Evolutionary conservation across 129 eudicot species (phyloP).

Genomic region (sunflower (Helianthus annuus)): HanXRQr2.0-SUNRISE NC_035438.2:47761117-47761616

Average conservation of each 20-base stretch:
- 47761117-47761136: constrained; percentile 89
- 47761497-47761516: too few species aligned
- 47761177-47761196: constrained; percentile 78
- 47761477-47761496: too few species aligned
- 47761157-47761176: constrained; percentile 52
- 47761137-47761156: constrained; percentile 80
- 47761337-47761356: constrained; percentile 25
- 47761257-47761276: constrained; percentile 47
- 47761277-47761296: constrained; percentile 56
- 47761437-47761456: too few species aligned
- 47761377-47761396: neutral
- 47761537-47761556: too few species aligned
- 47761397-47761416: too few species aligned
- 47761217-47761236: constrained; percentile 68
- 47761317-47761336: constrained; percentile 3
- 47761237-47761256: constrained; percentile 82
- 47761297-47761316: neutral
- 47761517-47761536: too few species aligned
- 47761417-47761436: too few species aligned
- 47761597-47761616: too few species aligned
- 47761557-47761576: too few species aligned
- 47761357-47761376: constrained; percentile 23
- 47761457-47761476: too few species aligned
- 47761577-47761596: too few species aligned
- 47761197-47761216: constrained; percentile 85